Percentiles rank a stretch among this genome's conserved stretches.
phyloP scores from a whole-genome alignment of 495 filamentous ascomycete species.

The Hapsidospora chrysogenum region DNA sequence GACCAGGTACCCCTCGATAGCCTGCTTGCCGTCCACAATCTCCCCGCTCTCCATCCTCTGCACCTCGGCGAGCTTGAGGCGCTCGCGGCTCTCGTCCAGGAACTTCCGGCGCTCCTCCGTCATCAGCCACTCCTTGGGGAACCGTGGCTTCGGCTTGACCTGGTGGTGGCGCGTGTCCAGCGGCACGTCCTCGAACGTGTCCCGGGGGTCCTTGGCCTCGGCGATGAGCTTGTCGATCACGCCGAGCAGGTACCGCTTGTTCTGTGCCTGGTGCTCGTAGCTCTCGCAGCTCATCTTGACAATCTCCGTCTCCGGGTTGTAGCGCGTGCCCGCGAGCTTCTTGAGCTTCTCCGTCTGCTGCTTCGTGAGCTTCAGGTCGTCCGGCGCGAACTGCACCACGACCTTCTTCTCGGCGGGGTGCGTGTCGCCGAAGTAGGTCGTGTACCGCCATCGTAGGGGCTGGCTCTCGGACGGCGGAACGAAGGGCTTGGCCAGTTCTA shows the following conservation, averaged over 20 bases:
- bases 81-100: conserved; percentile 39
- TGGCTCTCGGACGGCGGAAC: conserved; percentile 46
- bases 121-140: conserved; percentile 72
- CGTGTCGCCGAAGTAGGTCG: conserved; percentile 86
- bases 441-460: conserved; percentile 83
- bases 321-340: conserved; percentile 76
- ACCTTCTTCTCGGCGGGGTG: conserved; percentile 89
- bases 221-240: conserved; percentile 52
- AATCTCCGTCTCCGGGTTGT: conserved; percentile 72
- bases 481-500: conserved; percentile 74
- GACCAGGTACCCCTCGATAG: conserved; percentile 26
- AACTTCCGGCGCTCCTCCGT: conserved; percentile 47
- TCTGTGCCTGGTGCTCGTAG: conserved; percentile 76
- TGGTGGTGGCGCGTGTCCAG: conserved; percentile 80
- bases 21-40: conserved; percentile 36
- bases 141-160: conserved; percentile 47
- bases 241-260: conserved; percentile 85
- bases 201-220: conserved; percentile 60
- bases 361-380: conserved; percentile 46
- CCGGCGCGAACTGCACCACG: conserved; percentile 68
- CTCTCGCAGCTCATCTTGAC: conserved; percentile 85
- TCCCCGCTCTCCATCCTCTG: conserved; percentile 24
- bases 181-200: conserved; percentile 78
- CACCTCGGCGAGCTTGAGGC: conserved; percentile 28
- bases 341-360: conserved; percentile 62